Evolutionary conservation across 441 rosid genomes (phyloP).

Genomic region (Mallotus repandus): DNA sequence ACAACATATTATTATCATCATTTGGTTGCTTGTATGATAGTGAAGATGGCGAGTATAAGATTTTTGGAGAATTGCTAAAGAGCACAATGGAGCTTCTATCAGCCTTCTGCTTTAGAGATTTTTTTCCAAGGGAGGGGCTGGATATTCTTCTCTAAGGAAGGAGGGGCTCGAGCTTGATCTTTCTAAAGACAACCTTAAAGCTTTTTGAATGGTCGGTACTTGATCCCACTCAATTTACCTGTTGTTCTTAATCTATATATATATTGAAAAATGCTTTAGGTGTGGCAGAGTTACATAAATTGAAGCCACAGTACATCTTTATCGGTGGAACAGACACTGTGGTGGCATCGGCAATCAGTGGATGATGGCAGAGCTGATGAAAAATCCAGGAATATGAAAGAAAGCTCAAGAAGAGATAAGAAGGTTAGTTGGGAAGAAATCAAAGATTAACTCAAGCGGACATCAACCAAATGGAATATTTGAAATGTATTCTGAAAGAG

Average conservation of each 20-base stretch:
- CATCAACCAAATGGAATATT: constrained; percentile 11
- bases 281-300: neutral
- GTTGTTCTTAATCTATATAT: neutral
- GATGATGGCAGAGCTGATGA: constrained; percentile 35
- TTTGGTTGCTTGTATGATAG: constrained; percentile 17
- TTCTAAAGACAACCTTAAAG: constrained; percentile 30
- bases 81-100: constrained; percentile 17
- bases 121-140: constrained; percentile 31
- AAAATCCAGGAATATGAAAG: constrained; percentile 26
- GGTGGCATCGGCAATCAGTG: constrained; percentile 21
- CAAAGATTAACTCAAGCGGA: constrained; percentile 1
- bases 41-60: neutral
- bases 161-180: constrained; percentile 28
- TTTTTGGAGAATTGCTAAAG: constrained; percentile 27
- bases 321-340: constrained; percentile 30
- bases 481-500: constrained; percentile 12
- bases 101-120: constrained; percentile 31
- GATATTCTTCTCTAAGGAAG: constrained; percentile 36
- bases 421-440: constrained; percentile 6
- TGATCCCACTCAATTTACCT: no score
- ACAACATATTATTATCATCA: constrained; percentile 18
- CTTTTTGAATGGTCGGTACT: constrained; percentile 25
- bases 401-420: constrained; percentile 36
- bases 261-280: neutral
- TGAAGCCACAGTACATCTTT: constrained; percentile 28